A percentile compares a stretch with the other conserved stretches of the same genome.
These are phyloP conservation scores for Triadica sebifera DNA, from an alignment of 345 rosid genomes.

Conservation along the genomic window DNA sequence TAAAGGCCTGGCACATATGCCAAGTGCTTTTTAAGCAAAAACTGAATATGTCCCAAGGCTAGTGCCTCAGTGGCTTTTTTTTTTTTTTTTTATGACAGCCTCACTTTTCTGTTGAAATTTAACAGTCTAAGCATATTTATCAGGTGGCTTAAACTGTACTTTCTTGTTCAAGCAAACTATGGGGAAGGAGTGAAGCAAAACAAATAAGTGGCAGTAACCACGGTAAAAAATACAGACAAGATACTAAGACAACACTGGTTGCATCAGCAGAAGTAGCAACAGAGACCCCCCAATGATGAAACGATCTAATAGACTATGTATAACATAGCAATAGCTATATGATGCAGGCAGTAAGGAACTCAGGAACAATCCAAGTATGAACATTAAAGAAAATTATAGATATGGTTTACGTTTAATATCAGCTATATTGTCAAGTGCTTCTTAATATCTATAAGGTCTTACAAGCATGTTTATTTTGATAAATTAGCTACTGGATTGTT, in stretches of 20 bases:
- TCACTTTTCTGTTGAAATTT: not conserved
- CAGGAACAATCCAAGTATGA: too few species aligned
- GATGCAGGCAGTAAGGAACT: too few species aligned
- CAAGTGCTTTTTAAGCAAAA: not conserved
- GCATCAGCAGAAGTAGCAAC: not conserved
- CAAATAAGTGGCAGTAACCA: not conserved
- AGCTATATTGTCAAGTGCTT: too few species aligned
- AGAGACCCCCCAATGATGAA: not conserved
- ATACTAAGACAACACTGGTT: not conserved
- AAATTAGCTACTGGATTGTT: too few species aligned
- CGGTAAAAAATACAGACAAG: not conserved
- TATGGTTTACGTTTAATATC: too few species aligned
- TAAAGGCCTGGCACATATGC: not conserved
- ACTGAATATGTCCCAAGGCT: not conserved
- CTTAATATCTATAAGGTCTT: too few species aligned
- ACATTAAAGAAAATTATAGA: too few species aligned
- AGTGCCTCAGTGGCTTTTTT: not conserved
- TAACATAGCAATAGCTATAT: too few species aligned
- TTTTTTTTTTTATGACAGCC: not conserved
- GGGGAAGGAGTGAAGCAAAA: not conserved
- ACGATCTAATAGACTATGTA: too few species aligned
- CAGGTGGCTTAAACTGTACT: slow-evolving; percentile 1
- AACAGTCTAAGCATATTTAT: not conserved
- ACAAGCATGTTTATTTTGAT: too few species aligned
- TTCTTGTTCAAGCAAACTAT: not conserved